These are phyloP conservation scores for Penicillium sclerotiorum DNA, from an alignment of 2,329 filamentous ascomycete genomes.

Conservation along the genomic window DNA sequence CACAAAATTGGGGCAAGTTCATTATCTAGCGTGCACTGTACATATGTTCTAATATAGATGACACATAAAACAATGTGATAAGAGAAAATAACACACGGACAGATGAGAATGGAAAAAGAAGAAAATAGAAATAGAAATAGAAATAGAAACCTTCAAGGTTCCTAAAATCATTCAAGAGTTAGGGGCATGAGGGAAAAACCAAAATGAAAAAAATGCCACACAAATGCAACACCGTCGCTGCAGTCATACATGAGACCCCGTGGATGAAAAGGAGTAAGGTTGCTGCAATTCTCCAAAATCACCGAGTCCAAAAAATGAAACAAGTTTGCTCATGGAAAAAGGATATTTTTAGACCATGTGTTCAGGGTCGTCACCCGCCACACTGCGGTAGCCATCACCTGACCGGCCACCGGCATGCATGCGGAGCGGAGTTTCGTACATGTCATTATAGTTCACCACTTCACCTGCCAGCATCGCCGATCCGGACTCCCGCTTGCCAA, in stretches of 20 bases:
- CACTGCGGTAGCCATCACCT: slow-evolving; percentile 60
- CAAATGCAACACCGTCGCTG: slow-evolving; percentile 22
- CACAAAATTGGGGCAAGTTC: slow-evolving; percentile 11
- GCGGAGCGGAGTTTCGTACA: slow-evolving; percentile 81
- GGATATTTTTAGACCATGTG: slow-evolving; percentile 27
- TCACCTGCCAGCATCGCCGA: slow-evolving; percentile 76
- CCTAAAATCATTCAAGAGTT: too few species aligned
- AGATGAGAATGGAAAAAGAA: neutral
- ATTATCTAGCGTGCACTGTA: slow-evolving; percentile 25
- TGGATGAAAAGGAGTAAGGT: neutral
- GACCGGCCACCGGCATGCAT: slow-evolving; percentile 59
- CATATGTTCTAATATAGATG: slow-evolving; percentile 17
- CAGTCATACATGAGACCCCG: slow-evolving; percentile 14
- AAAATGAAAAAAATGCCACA: slow-evolving; percentile 5
- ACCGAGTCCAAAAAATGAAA: neutral
- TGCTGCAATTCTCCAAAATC: slow-evolving; percentile 7
- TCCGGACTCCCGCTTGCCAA: slow-evolving; percentile 73
- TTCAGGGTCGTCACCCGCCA: slow-evolving; percentile 43
- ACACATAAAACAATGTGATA: slow-evolving; percentile 1
- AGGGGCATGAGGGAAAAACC: neutral
- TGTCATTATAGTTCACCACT: slow-evolving; percentile 78
- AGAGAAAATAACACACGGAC: neutral
- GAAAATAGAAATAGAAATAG: neutral
- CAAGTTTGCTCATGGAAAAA: neutral
- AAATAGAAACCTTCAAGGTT: too few species aligned